Evolutionary conservation across 768 basidiomycete species (phyloP), one percentile per base, ranked within the genome.

Genomic region (Mycena rebaudengoi): DNA sequence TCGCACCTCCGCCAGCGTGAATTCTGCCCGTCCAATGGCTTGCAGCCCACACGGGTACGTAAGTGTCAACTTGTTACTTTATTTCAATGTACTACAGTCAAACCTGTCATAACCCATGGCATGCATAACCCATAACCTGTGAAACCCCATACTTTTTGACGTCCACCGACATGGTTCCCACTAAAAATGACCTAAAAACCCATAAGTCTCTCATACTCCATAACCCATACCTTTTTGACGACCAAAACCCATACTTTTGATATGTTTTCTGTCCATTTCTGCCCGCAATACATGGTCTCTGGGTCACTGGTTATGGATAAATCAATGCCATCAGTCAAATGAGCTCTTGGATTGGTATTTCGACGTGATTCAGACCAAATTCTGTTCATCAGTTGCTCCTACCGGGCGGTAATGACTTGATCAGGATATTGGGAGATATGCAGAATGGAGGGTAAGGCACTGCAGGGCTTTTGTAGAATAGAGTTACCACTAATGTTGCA

Each of bases 161-260:
- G 44, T 45, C 44, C 23, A 45, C 44, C 44, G 16, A 13, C 44
- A 10, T 26, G 44, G 44, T 45, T 21, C 21, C 21, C 25, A 26
- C 44, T 26, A 45, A 26, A 45, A 45, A 45, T 45, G 44, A 45
- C 44, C 44, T 26, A n/a, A 45, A 45, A 70, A 68, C 66, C 59
- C 58, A 69, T 57, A 73, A 62, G 14, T 39, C 70, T 55, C 45
- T 44, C 4, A 49, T 65, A 62, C 41, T 60, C 67, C 46, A 66
- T 69, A 69, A 69, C 41, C 67, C 54, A 69, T 69, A 60, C n/a
- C 25, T 33, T 20, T 46, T 41, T 23, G 10, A n/a, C 30, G 37
- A 13, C 12, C 65, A 63, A 69, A 69, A 37, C 35, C 35, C 35
- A 37, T 37, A 37, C 35, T 37, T 37, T 37, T 37, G 35, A 37